Percentiles rank a stretch among this genome's conserved stretches.
phyloP scores from a whole-genome alignment of 2,329 filamentous ascomycete species.

The Zymoseptoria tritici region DNA sequence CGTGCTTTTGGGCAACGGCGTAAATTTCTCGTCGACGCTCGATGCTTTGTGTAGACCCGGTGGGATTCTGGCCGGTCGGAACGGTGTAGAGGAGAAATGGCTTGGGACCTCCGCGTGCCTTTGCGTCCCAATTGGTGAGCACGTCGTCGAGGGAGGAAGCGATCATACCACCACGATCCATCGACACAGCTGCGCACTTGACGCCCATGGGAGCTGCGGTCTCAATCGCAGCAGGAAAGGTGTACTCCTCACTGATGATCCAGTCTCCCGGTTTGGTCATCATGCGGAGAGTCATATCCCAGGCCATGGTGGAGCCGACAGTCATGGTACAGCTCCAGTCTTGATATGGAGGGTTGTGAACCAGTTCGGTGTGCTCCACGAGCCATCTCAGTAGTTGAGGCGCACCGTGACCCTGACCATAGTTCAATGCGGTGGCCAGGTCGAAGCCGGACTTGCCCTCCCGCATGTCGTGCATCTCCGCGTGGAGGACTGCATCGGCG shows the following conservation, averaged over 20 bases:
- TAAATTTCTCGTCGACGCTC: slow-evolving; percentile 67
- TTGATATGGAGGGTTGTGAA: slow-evolving; percentile 76
- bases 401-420: slow-evolving; percentile 77
- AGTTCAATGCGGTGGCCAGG: slow-evolving; percentile 84
- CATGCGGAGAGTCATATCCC: slow-evolving; percentile 79
- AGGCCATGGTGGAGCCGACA: slow-evolving; percentile 75
- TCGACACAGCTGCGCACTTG: slow-evolving; percentile 52
- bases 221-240: slow-evolving; percentile 71
- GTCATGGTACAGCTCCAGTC: slow-evolving; percentile 85
- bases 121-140: slow-evolving; percentile 57
- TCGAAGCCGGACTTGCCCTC: slow-evolving; percentile 60
- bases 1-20: slow-evolving; percentile 70
- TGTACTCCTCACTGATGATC: slow-evolving; percentile 82
- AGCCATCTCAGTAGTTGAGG: slow-evolving; percentile 84
- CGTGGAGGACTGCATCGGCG: slow-evolving; percentile 53
- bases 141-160: slow-evolving; percentile 55
- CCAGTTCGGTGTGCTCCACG: slow-evolving; percentile 90
- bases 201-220: slow-evolving; percentile 57
- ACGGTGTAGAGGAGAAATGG: slow-evolving; percentile 64
- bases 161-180: slow-evolving; percentile 60
- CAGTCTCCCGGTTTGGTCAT: slow-evolving; percentile 69
- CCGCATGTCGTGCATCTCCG: slow-evolving; percentile 77
- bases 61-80: slow-evolving; percentile 83
- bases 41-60: slow-evolving; percentile 69
- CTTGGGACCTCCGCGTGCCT: slow-evolving; percentile 51